phyloP scores from a whole-genome alignment of 2,329 filamentous ascomycete genomes.

The Graphium sp. region DNA sequence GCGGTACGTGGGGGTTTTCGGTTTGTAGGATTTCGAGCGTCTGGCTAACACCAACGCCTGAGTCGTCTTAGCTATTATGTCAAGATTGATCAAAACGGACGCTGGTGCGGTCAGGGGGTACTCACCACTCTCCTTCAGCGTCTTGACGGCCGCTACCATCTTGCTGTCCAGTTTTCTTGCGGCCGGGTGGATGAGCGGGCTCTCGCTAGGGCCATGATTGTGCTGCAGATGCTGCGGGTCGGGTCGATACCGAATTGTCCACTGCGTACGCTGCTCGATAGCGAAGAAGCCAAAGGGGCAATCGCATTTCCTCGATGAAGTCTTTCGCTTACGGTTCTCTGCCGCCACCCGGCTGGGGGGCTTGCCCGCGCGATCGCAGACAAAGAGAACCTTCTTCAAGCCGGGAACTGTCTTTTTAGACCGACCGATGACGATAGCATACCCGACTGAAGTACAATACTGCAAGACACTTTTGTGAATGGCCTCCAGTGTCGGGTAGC shows the following conservation, averaged over 20 bases:
- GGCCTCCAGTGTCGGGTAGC: constrained; percentile 45
- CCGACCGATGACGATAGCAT: constrained; percentile 50
- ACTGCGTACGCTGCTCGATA: constrained; percentile 49
- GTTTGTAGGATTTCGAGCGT: constrained; percentile 49
- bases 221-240: constrained; percentile 39
- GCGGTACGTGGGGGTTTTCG: constrained; percentile 45
- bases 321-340: constrained; percentile 47
- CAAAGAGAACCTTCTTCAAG: constrained; percentile 50
- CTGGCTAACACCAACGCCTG: constrained; percentile 47
- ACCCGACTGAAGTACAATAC: constrained; percentile 52
- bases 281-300: constrained; percentile 56
- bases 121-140: constrained; percentile 48
- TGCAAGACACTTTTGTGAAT: constrained; percentile 46
- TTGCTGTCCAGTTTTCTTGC: constrained; percentile 49
- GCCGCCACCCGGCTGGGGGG: constrained; percentile 44
- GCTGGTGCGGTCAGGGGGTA: too few species aligned
- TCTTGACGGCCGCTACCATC: constrained; percentile 50
- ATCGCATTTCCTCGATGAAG: constrained; percentile 51
- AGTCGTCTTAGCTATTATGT: constrained; percentile 17
- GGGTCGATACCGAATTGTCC: constrained; percentile 48
- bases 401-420: constrained; percentile 53
- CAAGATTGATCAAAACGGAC: too few species aligned
- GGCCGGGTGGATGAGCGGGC: constrained; percentile 47
- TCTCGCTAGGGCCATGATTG: constrained; percentile 51
- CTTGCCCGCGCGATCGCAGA: constrained; percentile 49